Percentiles rank a stretch among this genome's conserved stretches.
Conservation (phyloP, 768 basidiomycete genomes). For the Cyclocybe aegerita region DNA sequence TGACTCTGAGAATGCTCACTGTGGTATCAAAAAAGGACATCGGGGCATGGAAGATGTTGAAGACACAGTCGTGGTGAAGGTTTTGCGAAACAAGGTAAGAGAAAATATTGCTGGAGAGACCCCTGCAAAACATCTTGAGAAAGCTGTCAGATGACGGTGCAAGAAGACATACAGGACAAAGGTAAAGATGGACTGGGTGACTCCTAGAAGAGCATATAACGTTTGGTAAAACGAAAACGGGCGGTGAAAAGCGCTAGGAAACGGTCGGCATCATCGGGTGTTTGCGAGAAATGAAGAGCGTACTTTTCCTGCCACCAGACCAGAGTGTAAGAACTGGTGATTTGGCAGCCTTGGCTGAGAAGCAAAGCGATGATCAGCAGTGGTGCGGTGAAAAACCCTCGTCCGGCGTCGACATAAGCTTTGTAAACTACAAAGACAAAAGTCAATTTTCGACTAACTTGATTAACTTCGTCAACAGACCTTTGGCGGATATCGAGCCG, state of each 20-base stretch:
- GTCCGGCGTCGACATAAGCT: constrained; percentile 59
- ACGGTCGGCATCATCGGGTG: background rate
- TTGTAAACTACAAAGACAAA: constrained; percentile 45
- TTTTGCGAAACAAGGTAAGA: constrained; percentile 61
- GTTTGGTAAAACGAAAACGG: constrained; percentile 63
- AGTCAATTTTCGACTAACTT: background rate
- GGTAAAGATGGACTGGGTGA: constrained; percentile 55
- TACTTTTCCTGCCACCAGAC: constrained; percentile 76
- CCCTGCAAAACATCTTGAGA: constrained; percentile 30
- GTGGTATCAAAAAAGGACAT: constrained; percentile 81
- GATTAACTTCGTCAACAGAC: constrained; percentile 26
- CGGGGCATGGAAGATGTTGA: constrained; percentile 64
- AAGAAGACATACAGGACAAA: constrained; percentile 47
- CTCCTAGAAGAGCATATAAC: constrained; percentile 60
- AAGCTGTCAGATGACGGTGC: background rate
- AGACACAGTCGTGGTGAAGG: constrained; percentile 56
- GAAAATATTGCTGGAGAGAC: constrained; percentile 53
- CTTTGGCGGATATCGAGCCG: constrained; percentile 54
- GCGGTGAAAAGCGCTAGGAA: constrained; percentile 40
- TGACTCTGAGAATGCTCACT: constrained; percentile 23
- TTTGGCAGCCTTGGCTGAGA: constrained; percentile 61
- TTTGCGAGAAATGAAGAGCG: constrained; percentile 15
- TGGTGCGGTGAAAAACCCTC: constrained; percentile 48
- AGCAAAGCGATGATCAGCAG: constrained; percentile 48
- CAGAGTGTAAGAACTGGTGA: constrained; percentile 65